Percentiles rank a stretch among this genome's conserved stretches.
Conservation (phyloP, 148 eudicot species). For the Euryodendron excelsum region DNA sequence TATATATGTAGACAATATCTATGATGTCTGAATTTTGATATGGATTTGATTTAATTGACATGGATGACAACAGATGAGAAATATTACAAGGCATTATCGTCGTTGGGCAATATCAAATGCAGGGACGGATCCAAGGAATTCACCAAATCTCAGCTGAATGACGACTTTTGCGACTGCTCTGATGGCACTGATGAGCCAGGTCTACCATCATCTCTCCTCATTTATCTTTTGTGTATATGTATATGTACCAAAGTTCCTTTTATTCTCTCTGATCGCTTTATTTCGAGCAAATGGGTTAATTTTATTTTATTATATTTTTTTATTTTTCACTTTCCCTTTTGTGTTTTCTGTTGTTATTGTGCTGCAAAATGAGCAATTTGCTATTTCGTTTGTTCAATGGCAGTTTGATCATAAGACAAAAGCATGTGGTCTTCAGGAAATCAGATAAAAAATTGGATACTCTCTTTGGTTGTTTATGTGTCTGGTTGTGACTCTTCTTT, state of each 20-base stretch:
- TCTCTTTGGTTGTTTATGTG: too few relatives aligned
- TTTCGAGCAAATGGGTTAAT: too few relatives aligned
- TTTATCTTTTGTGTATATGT: not conserved
- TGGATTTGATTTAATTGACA: not conserved
- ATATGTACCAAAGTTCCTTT: too few relatives aligned
- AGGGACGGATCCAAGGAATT: conserved; percentile 88
- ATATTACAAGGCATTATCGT: conserved; percentile 38
- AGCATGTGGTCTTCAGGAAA: not conserved
- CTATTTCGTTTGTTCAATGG: too few relatives aligned
- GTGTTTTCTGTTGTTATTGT: not conserved
- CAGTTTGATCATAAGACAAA: not conserved
- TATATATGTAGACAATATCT: not conserved
- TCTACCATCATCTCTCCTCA: conserved; percentile 14
- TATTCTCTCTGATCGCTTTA: too few relatives aligned
- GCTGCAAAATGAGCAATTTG: not conserved
- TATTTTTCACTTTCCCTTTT: not conserved
- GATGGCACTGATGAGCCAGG: conserved; percentile 99
- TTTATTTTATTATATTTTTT: too few relatives aligned
- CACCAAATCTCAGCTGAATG: conserved; percentile 62
- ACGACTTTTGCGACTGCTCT: conserved; percentile 84
- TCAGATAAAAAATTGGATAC: not conserved
- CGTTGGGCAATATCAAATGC: conserved; percentile 47
- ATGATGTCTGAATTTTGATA: not conserved
- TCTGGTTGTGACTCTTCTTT: too few relatives aligned
- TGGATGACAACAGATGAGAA: conserved; percentile 48